These are phyloP conservation scores for Galium porrigens DNA, from an alignment of 305 asterid genomes.

Conservation along the genomic window DNA sequence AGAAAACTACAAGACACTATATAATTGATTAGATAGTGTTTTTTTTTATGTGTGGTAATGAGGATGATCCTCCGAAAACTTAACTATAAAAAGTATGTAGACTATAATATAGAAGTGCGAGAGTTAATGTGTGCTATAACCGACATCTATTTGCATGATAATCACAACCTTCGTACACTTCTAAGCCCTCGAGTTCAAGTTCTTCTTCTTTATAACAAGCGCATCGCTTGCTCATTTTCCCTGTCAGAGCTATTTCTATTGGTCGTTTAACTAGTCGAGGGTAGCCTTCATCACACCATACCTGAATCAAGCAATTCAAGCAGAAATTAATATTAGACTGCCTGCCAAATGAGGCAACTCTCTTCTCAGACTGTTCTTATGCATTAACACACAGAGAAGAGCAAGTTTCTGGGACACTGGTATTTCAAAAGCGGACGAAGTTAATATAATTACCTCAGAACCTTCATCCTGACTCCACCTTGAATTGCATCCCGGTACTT, in stretches of 20 bases:
- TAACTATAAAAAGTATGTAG: not conserved
- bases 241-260: constrained; percentile 57
- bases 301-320: constrained; percentile 31
- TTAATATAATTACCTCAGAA: constrained; percentile 48
- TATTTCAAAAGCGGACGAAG: not conserved
- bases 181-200: constrained; percentile 47
- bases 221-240: constrained; percentile 79
- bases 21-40: not conserved
- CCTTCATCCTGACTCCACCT: constrained; percentile 90
- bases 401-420: not conserved
- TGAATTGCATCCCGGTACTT: constrained; percentile 65
- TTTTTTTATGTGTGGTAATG: not conserved
- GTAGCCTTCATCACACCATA: constrained; percentile 88
- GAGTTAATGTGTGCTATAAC: constrained; percentile 18
- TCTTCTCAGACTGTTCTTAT: not conserved
- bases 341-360: not conserved
- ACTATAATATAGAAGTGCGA: not conserved
- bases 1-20: not conserved
- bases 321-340: constrained; percentile 4
- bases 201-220: constrained; percentile 64
- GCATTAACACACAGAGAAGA: not conserved
- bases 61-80: not conserved
- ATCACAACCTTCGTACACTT: constrained; percentile 62
- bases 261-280: constrained; percentile 83
- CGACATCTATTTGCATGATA: constrained; percentile 38